A percentile compares a stretch with the other conserved stretches of the same genome.
phyloP scores from a whole-genome alignment of 1,284 basidiomycete species.

The Heterobasidion irregulare region DNA sequence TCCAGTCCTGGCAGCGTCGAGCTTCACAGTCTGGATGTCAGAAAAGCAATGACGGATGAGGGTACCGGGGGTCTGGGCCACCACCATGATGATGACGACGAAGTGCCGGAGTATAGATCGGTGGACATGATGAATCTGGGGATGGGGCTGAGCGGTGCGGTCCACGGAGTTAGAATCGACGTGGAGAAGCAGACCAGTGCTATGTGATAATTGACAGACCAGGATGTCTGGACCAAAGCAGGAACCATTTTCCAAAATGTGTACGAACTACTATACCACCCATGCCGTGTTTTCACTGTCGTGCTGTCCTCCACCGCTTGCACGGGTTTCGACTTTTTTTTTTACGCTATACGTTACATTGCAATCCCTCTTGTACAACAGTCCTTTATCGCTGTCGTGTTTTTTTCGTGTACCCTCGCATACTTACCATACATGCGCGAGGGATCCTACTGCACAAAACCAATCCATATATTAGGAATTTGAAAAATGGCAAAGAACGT shows the following conservation, averaged over 20 bases:
- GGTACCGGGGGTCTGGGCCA: neutral
- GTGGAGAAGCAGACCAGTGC: constrained; percentile 43
- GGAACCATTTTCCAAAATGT: no score
- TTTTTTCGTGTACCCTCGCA: neutral
- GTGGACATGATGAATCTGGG: constrained; percentile 19
- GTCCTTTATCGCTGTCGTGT: no score
- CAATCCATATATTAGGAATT: no score
- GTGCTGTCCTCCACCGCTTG: neutral
- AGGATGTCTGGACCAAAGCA: neutral
- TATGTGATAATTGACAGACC: constrained; percentile 6
- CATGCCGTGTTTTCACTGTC: neutral
- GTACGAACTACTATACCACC: no score
- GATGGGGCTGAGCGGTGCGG: constrained; percentile 24
- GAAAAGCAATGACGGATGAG: constrained; percentile 42
- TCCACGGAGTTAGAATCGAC: constrained; percentile 54
- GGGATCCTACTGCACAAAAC: neutral
- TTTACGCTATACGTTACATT: neutral
- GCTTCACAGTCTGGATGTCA: constrained; percentile 33
- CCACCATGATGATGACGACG: constrained; percentile 18
- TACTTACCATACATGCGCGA: neutral
- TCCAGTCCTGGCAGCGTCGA: constrained; percentile 15
- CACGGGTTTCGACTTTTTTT: neutral
- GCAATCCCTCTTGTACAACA: neutral
- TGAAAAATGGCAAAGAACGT: no score
- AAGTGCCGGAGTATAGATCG: constrained; percentile 20